These are phyloP conservation scores for Melastoma malabathricum DNA, from an alignment of 345 rosid species.

Conservation along the genomic window DNA sequence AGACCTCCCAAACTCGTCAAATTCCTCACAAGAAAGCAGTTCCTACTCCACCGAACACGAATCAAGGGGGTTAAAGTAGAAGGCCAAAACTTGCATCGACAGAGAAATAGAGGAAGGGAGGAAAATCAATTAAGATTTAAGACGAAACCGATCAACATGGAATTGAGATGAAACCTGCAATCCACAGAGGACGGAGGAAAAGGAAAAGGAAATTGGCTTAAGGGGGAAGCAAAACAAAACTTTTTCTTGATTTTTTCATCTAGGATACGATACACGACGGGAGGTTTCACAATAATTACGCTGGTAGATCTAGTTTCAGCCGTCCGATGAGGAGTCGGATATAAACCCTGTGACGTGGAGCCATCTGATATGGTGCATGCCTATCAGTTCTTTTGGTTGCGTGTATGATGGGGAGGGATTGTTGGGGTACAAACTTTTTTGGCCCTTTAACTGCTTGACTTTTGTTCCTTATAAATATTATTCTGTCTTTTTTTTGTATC, in stretches of 20 bases:
- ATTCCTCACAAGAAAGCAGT: too few relatives aligned
- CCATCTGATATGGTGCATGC: background rate
- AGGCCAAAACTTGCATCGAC: background rate
- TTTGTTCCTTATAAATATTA: too few relatives aligned
- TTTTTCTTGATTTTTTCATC: background rate
- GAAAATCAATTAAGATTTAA: background rate
- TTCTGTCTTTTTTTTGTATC: too few relatives aligned
- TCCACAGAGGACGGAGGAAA: background rate
- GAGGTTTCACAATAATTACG: too few relatives aligned
- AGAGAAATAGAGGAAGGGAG: constrained; percentile 2
- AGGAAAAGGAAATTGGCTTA: background rate
- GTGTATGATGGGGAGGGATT: background rate
- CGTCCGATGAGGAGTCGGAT: background rate
- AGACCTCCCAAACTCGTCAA: too few relatives aligned
- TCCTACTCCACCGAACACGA: too few relatives aligned
- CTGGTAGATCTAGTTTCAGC: background rate
- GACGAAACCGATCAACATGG: too few relatives aligned
- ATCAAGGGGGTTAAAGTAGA: too few relatives aligned
- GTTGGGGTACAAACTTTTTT: too few relatives aligned
- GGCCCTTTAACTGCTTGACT: too few relatives aligned
- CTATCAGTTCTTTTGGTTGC: background rate
- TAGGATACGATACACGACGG: too few relatives aligned
- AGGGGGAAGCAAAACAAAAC: background rate
- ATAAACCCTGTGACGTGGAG: background rate
- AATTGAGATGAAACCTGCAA: background rate